A percentile compares a stretch with the other conserved stretches of the same genome.
Evolutionary conservation across 106 monocot species (phyloP).

Genomic region (Dendrobium catenatum): DNA sequence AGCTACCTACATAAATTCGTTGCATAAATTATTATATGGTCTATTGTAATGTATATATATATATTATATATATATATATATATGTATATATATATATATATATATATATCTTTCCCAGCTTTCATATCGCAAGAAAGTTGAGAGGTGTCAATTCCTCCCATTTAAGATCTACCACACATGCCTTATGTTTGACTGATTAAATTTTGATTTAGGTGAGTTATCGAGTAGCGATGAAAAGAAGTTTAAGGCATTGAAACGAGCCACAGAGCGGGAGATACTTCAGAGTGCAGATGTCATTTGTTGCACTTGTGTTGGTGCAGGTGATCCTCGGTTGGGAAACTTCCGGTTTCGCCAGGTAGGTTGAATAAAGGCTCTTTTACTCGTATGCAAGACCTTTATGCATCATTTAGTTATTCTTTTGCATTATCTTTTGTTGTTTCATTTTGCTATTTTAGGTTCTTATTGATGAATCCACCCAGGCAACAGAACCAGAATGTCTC

Average conservation of each 20-base stretch:
- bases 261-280: constrained; percentile 93
- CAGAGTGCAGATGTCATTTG: constrained; percentile 99
- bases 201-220: constrained; percentile 55
- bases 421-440: neutral
- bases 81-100: too few species aligned
- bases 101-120: too few species aligned
- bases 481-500: constrained; percentile 97
- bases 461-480: constrained; percentile 97
- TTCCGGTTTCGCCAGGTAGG: constrained; percentile 90
- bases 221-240: constrained; percentile 98
- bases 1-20: too few species aligned
- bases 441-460: constrained; percentile 52
- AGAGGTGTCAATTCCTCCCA: too few species aligned
- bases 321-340: constrained; percentile 89
- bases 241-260: constrained; percentile 92
- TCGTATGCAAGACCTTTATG: neutral
- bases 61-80: too few species aligned
- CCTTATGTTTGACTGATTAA: too few species aligned
- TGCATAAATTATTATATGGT: too few species aligned
- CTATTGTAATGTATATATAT: too few species aligned
- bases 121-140: too few species aligned
- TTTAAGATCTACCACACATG: too few species aligned
- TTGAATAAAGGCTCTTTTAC: neutral
- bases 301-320: constrained; percentile 98
- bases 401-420: neutral